Percentiles rank a stretch among this genome's conserved stretches.
Evolutionary conservation across 345 rosid genomes (phyloP).

Genomic region (Brassica carinata): DNA sequence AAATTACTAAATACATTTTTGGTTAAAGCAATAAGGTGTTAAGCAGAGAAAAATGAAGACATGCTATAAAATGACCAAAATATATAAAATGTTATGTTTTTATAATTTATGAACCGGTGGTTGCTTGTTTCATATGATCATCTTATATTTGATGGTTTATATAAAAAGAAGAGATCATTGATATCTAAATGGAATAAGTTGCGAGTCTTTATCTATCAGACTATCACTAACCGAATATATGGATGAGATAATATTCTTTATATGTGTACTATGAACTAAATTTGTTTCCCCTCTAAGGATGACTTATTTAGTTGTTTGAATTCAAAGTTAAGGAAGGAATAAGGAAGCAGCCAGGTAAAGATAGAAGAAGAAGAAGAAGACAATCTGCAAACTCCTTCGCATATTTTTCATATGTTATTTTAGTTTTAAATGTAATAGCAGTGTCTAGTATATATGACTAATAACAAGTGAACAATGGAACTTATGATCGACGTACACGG

Average conservation of each 20-base stretch:
- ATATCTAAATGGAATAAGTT: constrained; percentile 32
- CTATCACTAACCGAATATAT: constrained; percentile 25
- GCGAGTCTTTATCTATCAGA: constrained; percentile 20
- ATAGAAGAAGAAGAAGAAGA: background rate
- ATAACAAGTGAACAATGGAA: background rate
- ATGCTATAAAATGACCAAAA: background rate
- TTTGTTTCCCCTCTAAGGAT: background rate
- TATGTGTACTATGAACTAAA: background rate
- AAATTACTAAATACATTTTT: background rate
- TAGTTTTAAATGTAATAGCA: background rate
- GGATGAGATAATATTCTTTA: constrained; percentile 30
- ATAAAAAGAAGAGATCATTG: constrained; percentile 19
- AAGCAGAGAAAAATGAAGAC: background rate
- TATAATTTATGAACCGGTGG: constrained; percentile 9
- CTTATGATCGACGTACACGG: background rate
- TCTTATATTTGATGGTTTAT: constrained; percentile 31
- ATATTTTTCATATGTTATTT: constrained; percentile 21
- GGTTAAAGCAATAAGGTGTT: background rate
- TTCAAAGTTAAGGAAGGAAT: constrained; percentile 23
- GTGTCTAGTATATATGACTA: background rate
- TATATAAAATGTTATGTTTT: background rate
- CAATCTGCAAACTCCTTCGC: background rate
- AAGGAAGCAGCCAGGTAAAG: constrained; percentile 24
- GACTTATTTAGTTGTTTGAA: constrained; percentile 30
- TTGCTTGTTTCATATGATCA: constrained; percentile 28